Percentiles rank a stretch among this genome's conserved stretches.
Conservation (phyloP, 2,329 filamentous ascomycete genomes). For the Cladosporium sp. region DNA sequence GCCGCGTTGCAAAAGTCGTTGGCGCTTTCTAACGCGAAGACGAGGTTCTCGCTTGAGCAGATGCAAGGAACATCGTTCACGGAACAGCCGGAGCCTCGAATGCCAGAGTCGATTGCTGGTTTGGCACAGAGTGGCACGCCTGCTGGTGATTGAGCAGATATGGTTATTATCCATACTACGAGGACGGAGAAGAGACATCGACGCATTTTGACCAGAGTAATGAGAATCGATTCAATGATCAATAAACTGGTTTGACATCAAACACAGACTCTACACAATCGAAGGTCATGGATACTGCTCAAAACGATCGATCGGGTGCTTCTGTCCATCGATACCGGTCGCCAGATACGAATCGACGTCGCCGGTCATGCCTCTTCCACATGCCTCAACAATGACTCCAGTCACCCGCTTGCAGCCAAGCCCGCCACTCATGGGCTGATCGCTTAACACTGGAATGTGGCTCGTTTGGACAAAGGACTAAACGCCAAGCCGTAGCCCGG, state of each 20-base stretch:
- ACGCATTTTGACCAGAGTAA: not conserved
- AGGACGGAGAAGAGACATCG: not conserved
- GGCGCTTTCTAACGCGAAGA: slow-evolving; percentile 12
- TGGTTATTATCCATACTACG: not conserved
- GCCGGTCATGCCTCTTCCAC: not conserved
- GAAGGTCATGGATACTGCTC: not conserved
- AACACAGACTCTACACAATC: not conserved
- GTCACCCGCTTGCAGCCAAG: slow-evolving; percentile 2
- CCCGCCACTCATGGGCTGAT: not conserved
- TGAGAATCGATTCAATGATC: too few relatives aligned
- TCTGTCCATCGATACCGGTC: not conserved
- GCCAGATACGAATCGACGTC: not conserved
- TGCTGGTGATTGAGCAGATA: not conserved
- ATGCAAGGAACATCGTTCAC: slow-evolving; percentile 16
- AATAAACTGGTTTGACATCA: not conserved
- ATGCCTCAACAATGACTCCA: not conserved
- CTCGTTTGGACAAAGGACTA: slow-evolving; percentile 3
- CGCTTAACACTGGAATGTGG: slow-evolving; percentile 5
- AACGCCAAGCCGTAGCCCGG: not conserved
- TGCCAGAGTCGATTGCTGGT: slow-evolving; percentile 14
- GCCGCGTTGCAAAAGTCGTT: slow-evolving; percentile 13
- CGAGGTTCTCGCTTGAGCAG: slow-evolving; percentile 15
- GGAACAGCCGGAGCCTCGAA: slow-evolving; percentile 17
- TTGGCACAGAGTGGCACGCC: slow-evolving; percentile 16
- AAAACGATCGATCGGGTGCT: not conserved